A percentile compares a stretch with the other conserved stretches of the same genome.
phyloP scores from a whole-genome alignment of 1,139 yeast genomes.

The Blastobotrys petasosporus region DNA sequence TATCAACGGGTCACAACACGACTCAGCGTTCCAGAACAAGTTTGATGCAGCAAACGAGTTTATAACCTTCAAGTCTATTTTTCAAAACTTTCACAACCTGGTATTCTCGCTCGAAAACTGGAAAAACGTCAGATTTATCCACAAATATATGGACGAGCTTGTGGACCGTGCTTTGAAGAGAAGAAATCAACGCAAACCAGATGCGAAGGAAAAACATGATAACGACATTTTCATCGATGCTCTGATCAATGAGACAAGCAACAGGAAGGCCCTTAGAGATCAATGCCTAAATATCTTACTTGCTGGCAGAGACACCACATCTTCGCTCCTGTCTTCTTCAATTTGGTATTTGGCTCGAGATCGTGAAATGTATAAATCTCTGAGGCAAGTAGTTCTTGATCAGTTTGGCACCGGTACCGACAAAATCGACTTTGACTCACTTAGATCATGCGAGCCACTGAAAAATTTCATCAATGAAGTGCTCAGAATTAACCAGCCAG shows the following conservation, averaged over 20 bases:
- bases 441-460: constrained; percentile 45
- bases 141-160: too few relatives aligned
- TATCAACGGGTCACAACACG: too few relatives aligned
- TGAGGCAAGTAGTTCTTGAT: constrained; percentile 20
- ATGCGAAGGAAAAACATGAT: too few relatives aligned
- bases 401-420: constrained; percentile 22
- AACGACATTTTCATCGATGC: constrained; percentile 29
- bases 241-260: constrained; percentile 44
- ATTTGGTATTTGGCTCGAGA: constrained; percentile 43
- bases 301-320: constrained; percentile 50
- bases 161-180: too few relatives aligned
- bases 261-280: constrained; percentile 44
- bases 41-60: too few relatives aligned
- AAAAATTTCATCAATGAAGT: constrained; percentile 46
- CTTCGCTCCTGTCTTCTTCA: constrained; percentile 41
- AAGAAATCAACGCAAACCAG: too few relatives aligned
- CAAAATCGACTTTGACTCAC: constrained; percentile 40
- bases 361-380: constrained; percentile 31
- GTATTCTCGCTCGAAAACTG: too few relatives aligned
- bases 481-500: constrained; percentile 49
- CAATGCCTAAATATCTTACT: constrained; percentile 44
- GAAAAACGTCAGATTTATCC: too few relatives aligned
- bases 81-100: too few relatives aligned
- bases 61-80: too few relatives aligned
- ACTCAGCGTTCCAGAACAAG: too few relatives aligned